phyloP scores from a whole-genome alignment of 2,329 filamentous ascomycete species.

The Trichoderma simmonsii region DNA sequence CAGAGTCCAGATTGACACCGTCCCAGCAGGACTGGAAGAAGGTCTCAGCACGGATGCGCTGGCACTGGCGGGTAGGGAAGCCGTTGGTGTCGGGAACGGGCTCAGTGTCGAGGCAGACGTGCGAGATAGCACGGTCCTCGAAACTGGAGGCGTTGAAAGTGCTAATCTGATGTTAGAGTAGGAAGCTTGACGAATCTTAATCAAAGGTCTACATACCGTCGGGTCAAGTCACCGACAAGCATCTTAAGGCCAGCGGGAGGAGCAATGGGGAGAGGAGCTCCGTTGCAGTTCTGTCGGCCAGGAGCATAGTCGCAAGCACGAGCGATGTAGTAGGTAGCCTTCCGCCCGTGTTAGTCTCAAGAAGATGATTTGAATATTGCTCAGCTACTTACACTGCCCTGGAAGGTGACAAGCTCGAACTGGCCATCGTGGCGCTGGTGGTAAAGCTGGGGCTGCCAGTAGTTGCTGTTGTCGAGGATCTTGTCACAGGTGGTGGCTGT shows the following conservation, averaged over 20 bases:
- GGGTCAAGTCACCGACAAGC: slow-evolving; percentile 58
- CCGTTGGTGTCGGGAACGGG: slow-evolving; percentile 38
- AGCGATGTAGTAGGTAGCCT: slow-evolving; percentile 30
- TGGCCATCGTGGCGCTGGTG: slow-evolving; percentile 52
- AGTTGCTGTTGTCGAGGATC: slow-evolving; percentile 60
- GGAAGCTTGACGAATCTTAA: background rate
- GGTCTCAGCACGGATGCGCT: slow-evolving; percentile 51
- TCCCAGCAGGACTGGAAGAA: slow-evolving; percentile 64
- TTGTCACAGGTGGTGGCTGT: slow-evolving; percentile 65
- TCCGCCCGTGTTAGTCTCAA: background rate
- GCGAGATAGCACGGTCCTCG: slow-evolving; percentile 51
- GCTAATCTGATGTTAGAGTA: slow-evolving; percentile 16
- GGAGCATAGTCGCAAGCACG: slow-evolving; percentile 29
- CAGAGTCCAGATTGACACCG: slow-evolving; percentile 52
- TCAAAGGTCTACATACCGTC: slow-evolving; percentile 28
- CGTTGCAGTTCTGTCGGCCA: slow-evolving; percentile 26
- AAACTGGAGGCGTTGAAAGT: slow-evolving; percentile 44
- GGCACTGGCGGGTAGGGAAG: slow-evolving; percentile 52
- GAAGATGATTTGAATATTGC: background rate
- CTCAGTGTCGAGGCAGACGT: slow-evolving; percentile 50
- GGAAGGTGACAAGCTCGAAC: slow-evolving; percentile 42
- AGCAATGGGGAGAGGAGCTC: slow-evolving; percentile 40
- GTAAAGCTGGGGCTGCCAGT: slow-evolving; percentile 63
- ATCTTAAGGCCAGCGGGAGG: slow-evolving; percentile 64
- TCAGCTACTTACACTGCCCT: slow-evolving; percentile 25